Conservation (phyloP, 768 basidiomycete species). For the Mycena haematopus region DNA sequence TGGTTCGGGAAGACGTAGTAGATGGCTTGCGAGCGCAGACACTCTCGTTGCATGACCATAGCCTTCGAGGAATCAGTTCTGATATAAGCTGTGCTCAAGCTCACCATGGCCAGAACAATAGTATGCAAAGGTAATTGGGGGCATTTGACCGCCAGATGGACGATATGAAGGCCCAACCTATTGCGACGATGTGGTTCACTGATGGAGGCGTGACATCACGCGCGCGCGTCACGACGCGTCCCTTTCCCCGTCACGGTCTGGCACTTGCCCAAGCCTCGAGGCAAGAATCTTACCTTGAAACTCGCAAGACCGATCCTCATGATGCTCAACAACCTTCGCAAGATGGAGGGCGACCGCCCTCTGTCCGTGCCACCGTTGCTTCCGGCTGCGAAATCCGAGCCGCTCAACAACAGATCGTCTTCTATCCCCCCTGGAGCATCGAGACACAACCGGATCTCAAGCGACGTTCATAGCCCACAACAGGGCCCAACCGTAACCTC, state of each 20-base stretch:
- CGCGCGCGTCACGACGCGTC: no score
- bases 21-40: conserved; percentile 70
- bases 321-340: conserved; percentile 31
- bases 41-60: conserved; percentile 88
- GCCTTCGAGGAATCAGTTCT: conserved; percentile 44
- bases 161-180: neutral
- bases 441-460: conserved; percentile 22
- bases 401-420: conserved; percentile 31
- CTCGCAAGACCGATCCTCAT: conserved; percentile 9
- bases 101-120: conserved; percentile 81
- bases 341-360: conserved; percentile 22
- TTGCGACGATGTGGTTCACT: neutral
- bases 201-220: no score
- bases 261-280: conserved; percentile 14
- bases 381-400: conserved; percentile 26
- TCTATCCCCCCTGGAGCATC: conserved; percentile 32
- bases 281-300: neutral
- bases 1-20: conserved; percentile 52
- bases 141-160: conserved; percentile 28
- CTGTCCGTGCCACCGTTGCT: conserved; percentile 27
- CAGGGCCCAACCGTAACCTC: conserved; percentile 34
- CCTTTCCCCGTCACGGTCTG: no score
- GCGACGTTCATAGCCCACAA: conserved; percentile 15
- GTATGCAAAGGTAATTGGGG: conserved; percentile 55
- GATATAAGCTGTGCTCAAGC: neutral